Evolutionary conservation across 495 filamentous ascomycete genomes (phyloP).

Genomic region (Aspergillus hancockii): DNA sequence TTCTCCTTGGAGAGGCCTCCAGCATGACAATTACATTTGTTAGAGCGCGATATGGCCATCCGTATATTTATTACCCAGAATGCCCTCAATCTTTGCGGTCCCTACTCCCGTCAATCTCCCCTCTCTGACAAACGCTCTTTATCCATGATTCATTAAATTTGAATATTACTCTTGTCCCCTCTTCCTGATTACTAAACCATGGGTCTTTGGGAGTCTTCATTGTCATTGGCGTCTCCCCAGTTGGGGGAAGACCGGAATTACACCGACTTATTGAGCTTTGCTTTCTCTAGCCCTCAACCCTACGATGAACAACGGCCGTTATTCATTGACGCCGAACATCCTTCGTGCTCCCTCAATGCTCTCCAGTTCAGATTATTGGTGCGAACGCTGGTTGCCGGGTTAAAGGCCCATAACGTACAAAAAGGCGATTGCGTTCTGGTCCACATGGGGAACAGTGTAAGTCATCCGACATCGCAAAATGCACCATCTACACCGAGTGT

Average conservation of each 20-base stretch:
- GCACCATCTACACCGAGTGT: conserved; percentile 17
- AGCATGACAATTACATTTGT: conserved; percentile 22
- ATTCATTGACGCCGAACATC: conserved; percentile 60
- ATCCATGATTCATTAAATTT: background rate
- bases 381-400: conserved; percentile 54
- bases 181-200: conserved; percentile 22
- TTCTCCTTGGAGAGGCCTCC: conserved; percentile 7
- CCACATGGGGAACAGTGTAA: conserved; percentile 62
- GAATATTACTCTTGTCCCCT: background rate
- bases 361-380: conserved; percentile 51
- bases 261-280: conserved; percentile 45
- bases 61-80: conserved; percentile 26
- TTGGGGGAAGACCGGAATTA: conserved; percentile 27
- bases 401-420: conserved; percentile 54
- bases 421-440: conserved; percentile 61
- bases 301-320: conserved; percentile 42
- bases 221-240: conserved; percentile 27
- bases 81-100: conserved; percentile 12
- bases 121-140: background rate
- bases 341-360: conserved; percentile 53
- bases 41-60: conserved; percentile 11
- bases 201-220: conserved; percentile 35
- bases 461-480: conserved; percentile 11
- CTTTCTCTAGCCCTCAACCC: conserved; percentile 34
- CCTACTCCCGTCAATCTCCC: background rate